Evolutionary conservation across 2,329 filamentous ascomycete species (phyloP).

Genomic region (Metarhizium guizhouense): DNA sequence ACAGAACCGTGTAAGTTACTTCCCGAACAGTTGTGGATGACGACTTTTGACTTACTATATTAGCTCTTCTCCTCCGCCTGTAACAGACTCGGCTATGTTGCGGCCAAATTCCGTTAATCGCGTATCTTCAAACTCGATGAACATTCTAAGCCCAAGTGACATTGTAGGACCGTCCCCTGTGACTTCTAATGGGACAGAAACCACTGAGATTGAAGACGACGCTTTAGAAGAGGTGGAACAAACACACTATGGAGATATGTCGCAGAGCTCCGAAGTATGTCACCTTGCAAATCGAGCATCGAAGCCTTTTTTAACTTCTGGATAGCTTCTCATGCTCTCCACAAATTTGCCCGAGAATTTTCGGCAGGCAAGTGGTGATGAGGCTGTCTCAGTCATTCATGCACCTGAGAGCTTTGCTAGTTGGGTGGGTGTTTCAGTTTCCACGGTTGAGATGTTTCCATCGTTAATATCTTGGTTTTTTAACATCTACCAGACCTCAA

Average conservation of each 20-base stretch:
- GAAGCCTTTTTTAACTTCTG: conserved; percentile 7
- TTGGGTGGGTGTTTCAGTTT: conserved; percentile 53
- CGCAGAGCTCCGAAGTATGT: conserved; percentile 23
- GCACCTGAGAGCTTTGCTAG: conserved; percentile 73
- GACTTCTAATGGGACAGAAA: conserved; percentile 75
- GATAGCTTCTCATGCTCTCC: conserved; percentile 41
- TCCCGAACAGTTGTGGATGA: background rate
- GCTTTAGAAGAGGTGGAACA: conserved; percentile 49
- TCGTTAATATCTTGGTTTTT: background rate
- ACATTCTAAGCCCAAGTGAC: conserved; percentile 54
- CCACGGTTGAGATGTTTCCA: background rate
- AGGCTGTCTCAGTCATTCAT: conserved; percentile 85
- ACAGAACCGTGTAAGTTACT: conserved; percentile 40
- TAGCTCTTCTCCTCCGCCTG: conserved; percentile 27
- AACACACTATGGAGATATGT: conserved; percentile 10
- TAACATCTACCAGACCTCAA: conserved; percentile 27
- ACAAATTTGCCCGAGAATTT: conserved; percentile 50
- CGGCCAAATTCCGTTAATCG: conserved; percentile 42
- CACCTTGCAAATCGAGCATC: background rate
- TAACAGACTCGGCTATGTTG: conserved; percentile 37
- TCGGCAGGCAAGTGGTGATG: conserved; percentile 57
- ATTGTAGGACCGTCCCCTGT: conserved; percentile 75
- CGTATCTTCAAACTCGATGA: conserved; percentile 41
- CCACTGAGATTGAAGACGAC: conserved; percentile 78
- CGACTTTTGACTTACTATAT: conserved; percentile 5